Base-by-base conservation (phyloP, 495 filamentous ascomycete species). In the Alectoria sarmentosa region DNA sequence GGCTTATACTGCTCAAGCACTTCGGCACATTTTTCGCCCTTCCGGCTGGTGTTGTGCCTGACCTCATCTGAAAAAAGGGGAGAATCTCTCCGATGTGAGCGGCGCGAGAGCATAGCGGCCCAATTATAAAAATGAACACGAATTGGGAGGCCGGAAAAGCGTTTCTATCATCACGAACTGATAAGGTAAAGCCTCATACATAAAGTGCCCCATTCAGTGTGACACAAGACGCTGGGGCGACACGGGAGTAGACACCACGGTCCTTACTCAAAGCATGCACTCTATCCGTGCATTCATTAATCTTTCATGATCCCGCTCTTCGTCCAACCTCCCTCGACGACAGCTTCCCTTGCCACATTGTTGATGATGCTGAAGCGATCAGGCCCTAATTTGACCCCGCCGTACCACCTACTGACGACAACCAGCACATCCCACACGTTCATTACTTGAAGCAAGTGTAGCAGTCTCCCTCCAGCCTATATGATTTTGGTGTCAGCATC, bases 321-420 rank as follows among this genome's bases (percentile, higher is more conserved):
- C 32, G 46, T 62, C 67, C 64, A 83, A 0, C 87, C 88, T n/a
- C 88, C 91, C 72, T 84, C 84, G 17, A 96, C 82, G 70, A 98
- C 79, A 34, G 89, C 89, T 76, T 96, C 92, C 69, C 92, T 82
- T 14, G 92, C 94, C 26, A 84, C 90, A 61, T 82, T 80, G 70
- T 94, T 95, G 67, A 98, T 97, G 32, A 96, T 78, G 38, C 90
- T 83, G 74, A 98, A 98, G 64, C 94, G 77, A 70, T 91, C 87
- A 57, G 92, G 92, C 0, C 94, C 94, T 30, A 98, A 74, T 64
- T 90, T 86, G 49, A 93, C 80, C 0, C 94, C 94, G 0, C 94
- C 94, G 77, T 95, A 98, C 94, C 94, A 98, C 60, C 94, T 76
- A 42, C 88, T 91, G 23, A 98, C 94, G n/a, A 98, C 88, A 2